These are phyloP conservation scores for Geotrichum cucujoidarum DNA, from an alignment of 1,139 yeast genomes.

Conservation along the genomic window DNA sequence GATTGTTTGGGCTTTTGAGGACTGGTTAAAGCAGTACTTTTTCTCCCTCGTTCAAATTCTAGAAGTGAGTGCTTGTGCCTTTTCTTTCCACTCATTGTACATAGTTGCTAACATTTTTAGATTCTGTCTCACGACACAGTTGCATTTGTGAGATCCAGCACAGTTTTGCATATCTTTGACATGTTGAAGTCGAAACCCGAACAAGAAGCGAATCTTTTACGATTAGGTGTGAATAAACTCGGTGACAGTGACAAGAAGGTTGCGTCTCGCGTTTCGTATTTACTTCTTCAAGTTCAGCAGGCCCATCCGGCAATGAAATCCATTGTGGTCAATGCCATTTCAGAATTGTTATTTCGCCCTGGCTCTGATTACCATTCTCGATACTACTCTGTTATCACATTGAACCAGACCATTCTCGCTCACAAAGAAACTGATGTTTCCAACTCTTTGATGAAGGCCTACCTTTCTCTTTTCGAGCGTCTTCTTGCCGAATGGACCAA, in stretches of 20 bases:
- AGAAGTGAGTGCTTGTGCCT: constrained; percentile 44
- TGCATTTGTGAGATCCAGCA: constrained; percentile 76
- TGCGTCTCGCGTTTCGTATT: constrained; percentile 81
- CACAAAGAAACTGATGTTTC: constrained; percentile 73
- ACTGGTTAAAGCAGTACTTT: constrained; percentile 70
- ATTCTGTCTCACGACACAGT: constrained; percentile 83
- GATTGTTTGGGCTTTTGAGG: constrained; percentile 82
- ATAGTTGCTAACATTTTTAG: constrained; percentile 10
- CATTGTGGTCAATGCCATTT: constrained; percentile 69
- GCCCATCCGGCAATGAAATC: constrained; percentile 95
- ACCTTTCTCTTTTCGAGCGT: constrained; percentile 82
- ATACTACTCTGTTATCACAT: constrained; percentile 79
- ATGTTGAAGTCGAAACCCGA: constrained; percentile 84
- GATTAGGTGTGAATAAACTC: constrained; percentile 85
- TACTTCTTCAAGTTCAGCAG: constrained; percentile 74
- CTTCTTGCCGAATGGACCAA: constrained; percentile 65
- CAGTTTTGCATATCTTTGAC: constrained; percentile 72
- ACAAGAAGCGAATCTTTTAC: constrained; percentile 86
- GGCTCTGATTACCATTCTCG: constrained; percentile 80
- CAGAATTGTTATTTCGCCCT: constrained; percentile 73
- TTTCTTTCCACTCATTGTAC: constrained; percentile 18
- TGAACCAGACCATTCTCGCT: constrained; percentile 88
- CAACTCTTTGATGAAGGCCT: constrained; percentile 73
- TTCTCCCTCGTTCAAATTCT: constrained; percentile 66
- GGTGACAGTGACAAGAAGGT: constrained; percentile 93